Percentiles rank a stretch among this genome's conserved stretches.
These are phyloP conservation scores for Trichoderma sp. DNA, from an alignment of 2,329 filamentous ascomycete species.

Conservation along the genomic window DNA sequence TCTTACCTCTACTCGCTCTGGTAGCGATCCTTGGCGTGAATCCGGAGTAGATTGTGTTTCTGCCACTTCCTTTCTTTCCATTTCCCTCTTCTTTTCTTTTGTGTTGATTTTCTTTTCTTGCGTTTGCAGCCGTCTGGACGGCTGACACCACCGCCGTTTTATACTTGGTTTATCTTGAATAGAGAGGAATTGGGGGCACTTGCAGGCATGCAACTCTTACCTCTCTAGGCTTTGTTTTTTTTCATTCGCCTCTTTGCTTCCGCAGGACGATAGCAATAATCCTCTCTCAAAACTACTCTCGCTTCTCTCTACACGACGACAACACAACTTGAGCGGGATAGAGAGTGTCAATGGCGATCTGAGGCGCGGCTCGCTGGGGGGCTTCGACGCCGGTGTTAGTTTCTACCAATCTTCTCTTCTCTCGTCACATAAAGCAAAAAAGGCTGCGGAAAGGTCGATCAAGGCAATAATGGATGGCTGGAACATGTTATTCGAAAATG, in stretches of 20 bases:
- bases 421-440: neutral
- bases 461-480: conserved; percentile 16
- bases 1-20: conserved; percentile 23
- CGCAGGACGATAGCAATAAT: conserved; percentile 10
- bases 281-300: neutral
- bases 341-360: conserved; percentile 23
- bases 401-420: neutral
- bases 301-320: neutral
- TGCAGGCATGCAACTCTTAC: conserved; percentile 10
- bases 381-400: conserved; percentile 11
- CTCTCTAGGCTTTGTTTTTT: neutral
- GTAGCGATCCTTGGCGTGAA: conserved; percentile 17
- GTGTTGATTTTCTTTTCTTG: neutral
- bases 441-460: conserved; percentile 20
- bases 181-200: neutral
- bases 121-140: conserved; percentile 24
- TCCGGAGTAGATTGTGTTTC: conserved; percentile 5
- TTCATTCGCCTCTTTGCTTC: conserved; percentile 19
- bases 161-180: neutral
- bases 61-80: neutral
- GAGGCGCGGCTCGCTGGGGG: conserved; percentile 12
- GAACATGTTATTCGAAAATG: conserved; percentile 22
- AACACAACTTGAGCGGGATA: neutral
- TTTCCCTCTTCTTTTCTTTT: neutral
- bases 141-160: conserved; percentile 6